Base-by-base conservation (phyloP, 2,329 filamentous ascomycete genomes). In the Paracorniculantispora psalliotae region DNA sequence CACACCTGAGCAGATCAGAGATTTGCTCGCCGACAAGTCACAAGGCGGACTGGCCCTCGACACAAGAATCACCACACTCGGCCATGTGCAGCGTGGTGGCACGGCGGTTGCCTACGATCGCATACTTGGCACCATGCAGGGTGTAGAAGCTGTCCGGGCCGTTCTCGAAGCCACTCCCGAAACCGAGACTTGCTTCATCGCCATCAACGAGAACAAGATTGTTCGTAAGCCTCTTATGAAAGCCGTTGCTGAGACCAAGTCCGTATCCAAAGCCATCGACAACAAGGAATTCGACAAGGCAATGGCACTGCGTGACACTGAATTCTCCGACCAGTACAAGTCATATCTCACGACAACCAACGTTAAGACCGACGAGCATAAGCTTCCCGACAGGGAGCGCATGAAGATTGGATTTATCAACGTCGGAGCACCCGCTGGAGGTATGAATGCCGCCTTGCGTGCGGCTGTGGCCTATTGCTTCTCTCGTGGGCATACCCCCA, bases 161-260 rank as follows among this genome's bases (percentile, higher is more conserved):
- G 91, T 97, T 19, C 81, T 97, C 28, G 91, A 96, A 64, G 90
- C 91, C 52, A 96, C 87, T 0, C 92, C 94, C 10, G 89, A 94
- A 46, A 93, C 90, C 0, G 90, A 91, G 58, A 96, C 92, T 51
- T 93, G 92, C 60, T 92, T 99, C 69, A 97, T 99, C 70, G 92
- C 92, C 66, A 92, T 99, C 66, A 92, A 88, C 63, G 94, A 99
- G 79, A 97, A 97, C 82, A 96, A 99, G 78, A 97, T 99, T 70
- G 87, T 92, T 64, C 86, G 92, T 58, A 92, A 92, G 67, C 89
- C 92, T 21, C 79, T 99, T 26, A 89, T 97, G 79, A 84, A 96
- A 70, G 92, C 94, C 1, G 94, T 99, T 12, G 78, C 84, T 49
- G 84, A 92, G 68, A 99, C 94, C 28, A 88, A 97, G 72, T 83